These are phyloP conservation scores for Xylariales sp. DNA, from an alignment of 2,329 filamentous ascomycete genomes.

Conservation along the genomic window DNA sequence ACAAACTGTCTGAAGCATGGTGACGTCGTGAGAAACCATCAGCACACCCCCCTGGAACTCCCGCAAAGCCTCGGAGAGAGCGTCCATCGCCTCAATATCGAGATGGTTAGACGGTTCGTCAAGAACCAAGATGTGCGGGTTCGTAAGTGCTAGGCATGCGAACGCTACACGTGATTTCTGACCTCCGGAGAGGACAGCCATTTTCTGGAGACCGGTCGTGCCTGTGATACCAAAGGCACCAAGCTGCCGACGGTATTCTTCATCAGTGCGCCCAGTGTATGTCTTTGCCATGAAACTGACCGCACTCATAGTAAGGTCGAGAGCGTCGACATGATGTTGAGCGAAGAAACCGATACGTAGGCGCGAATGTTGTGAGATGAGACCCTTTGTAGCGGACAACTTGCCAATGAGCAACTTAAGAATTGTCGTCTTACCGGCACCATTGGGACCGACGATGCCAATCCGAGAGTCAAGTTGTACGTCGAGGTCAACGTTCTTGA, in stretches of 20 bases:
- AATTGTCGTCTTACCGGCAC: slow-evolving; percentile 97
- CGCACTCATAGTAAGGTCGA: slow-evolving; percentile 83
- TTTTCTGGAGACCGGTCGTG: slow-evolving; percentile 94
- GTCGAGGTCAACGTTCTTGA: slow-evolving; percentile 86
- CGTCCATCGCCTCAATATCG: slow-evolving; percentile 99
- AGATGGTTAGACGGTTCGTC: slow-evolving; percentile 98
- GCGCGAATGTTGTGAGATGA: slow-evolving; percentile 85
- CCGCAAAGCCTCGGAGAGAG: slow-evolving; percentile 75
- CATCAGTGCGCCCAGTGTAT: slow-evolving; percentile 87
- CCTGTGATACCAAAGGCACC: slow-evolving; percentile 88
- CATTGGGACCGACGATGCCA: slow-evolving; percentile 98
- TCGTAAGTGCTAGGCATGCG: slow-evolving; percentile 87
- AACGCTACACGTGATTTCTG: slow-evolving; percentile 98
- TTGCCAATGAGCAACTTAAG: slow-evolving; percentile 93
- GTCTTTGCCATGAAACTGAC: slow-evolving; percentile 94
- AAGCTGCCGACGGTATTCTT: slow-evolving; percentile 93
- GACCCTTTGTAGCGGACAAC: slow-evolving; percentile 67
- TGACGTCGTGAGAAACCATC: slow-evolving; percentile 99
- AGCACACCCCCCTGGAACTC: slow-evolving; percentile 91
- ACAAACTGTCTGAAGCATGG: slow-evolving; percentile 96
- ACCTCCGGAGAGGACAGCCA: slow-evolving; percentile 89
- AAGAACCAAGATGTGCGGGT: slow-evolving; percentile 94
- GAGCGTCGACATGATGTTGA: slow-evolving; percentile 94
- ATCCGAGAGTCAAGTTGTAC: slow-evolving; percentile 98
- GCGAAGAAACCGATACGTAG: slow-evolving; percentile 95